Evolutionary conservation across 2,329 filamentous ascomycete species (phyloP), one percentile per base, ranked within the genome.

Genomic region (Tolypocladium amazonense): DNA sequence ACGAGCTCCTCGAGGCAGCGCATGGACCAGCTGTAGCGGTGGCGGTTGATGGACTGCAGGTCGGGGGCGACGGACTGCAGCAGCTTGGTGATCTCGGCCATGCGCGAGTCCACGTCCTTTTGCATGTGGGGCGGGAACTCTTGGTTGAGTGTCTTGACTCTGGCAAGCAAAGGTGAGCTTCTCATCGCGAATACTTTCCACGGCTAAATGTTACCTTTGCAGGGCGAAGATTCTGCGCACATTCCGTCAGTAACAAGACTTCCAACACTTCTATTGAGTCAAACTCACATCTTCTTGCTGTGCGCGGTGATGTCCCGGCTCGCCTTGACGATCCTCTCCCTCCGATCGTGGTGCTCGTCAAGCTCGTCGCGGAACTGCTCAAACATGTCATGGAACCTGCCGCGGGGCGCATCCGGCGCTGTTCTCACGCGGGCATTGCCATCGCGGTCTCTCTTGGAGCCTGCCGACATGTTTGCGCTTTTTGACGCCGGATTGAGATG

Each of bases 1-100:
- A 97, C 89, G 69, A 91, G 94, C 75, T 99, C 94, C 74, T 99
- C 94, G 57, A 96, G 85, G 56, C 92, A 93, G 27, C 88, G 89
- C 64, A 97, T 87, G 58, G 92, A 85, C 59, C 84, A 80, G 57
- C 85, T 81, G 75, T 97, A 99, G 60, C 94, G 88, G 75, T 90
- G 85, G 11, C 88, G 83, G 73, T 96, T 94, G 67, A 93, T 80
- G 45, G 86, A 86, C 65, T 88, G 82, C 6, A 97, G 79, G 64
- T 97, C 93, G 1, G 82, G 78, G 23, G 85, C 81, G 59, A 97
- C 83, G 47, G 79, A 75, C 4, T 77, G 74, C 62, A 96, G 89
- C 18, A 89, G 85, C 43, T 78, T 81, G 56, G 81, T 72, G 66
- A 97, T 96, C 62, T 88, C 87, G 47, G 81, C 76, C 66, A 90